A percentile compares a stretch with the other conserved stretches of the same genome.
phyloP scores from a whole-genome alignment of 148 eudicot genomes.

The Camellia sinensis region DNA sequence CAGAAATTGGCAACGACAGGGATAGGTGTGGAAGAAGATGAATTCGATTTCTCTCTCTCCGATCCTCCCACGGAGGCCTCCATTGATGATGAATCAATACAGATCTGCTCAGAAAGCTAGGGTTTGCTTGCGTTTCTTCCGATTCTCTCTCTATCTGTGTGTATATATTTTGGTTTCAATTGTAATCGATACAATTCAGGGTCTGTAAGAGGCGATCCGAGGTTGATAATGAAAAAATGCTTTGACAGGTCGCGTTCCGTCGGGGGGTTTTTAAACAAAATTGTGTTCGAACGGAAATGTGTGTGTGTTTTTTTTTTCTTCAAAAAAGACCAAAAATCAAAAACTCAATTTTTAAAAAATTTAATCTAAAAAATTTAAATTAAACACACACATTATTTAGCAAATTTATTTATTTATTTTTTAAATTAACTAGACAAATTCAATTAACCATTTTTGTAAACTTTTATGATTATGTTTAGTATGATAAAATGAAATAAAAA shows the following conservation, averaged over 20 bases:
- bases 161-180: not conserved
- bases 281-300: too few species aligned
- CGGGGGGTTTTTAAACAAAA: too few species aligned
- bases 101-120: conserved; percentile 31
- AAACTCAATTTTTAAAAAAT: too few species aligned
- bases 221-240: not conserved
- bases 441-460: too few species aligned
- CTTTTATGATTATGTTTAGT: too few species aligned
- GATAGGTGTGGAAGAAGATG: conserved; percentile 64
- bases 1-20: conserved; percentile 82
- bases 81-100: conserved; percentile 49
- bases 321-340: too few species aligned
- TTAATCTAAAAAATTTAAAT: too few species aligned
- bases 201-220: not conserved
- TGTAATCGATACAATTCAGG: not conserved
- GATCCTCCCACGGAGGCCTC: conserved; percentile 55
- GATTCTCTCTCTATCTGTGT: not conserved
- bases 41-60: conserved; percentile 51
- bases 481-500: too few species aligned
- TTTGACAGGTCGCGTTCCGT: not conserved
- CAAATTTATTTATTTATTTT: too few species aligned
- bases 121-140: not conserved
- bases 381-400: too few species aligned
- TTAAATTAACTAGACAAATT: too few species aligned
- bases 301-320: too few species aligned